Base-by-base conservation (phyloP, 176 grass and related monocot species). In the Olyra latifolia region DNA sequence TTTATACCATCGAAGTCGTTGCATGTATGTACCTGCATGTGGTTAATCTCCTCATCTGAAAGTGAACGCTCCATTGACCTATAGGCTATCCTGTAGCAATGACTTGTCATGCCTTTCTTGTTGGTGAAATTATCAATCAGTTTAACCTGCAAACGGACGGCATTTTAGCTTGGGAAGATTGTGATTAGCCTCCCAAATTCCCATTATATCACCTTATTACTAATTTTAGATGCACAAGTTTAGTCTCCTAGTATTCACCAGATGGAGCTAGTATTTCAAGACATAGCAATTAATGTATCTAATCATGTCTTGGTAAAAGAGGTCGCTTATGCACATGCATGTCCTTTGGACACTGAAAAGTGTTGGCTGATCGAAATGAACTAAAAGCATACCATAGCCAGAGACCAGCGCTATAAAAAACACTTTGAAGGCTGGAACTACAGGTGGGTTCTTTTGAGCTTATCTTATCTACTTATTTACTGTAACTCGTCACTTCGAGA, bases 91-190 rank as follows among this genome's bases (percentile, higher is more conserved):
- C 96, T 90, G 71, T 98, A 95, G 84, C 92, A 98, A 75, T 98
- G 92, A 53, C 96, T 98, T 8, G 96, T 95, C 92, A 95, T 93
- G 45, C 96, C 96, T 86, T 98, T 95, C 86, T 98, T 98, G 75
- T 95, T 95, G 8, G 96, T 98, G 58, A 95, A 95, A 91, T 95
- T 95, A 63, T 98, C 96, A 32, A 98, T 98, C 66, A 98, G 72
- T 46, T 90, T 89, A 70, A 95, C 92, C 96, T 98, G 85, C 62
- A 85, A 64, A 55, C 10, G 24, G 42, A 42, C 19, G 72, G 55
- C 40, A 40, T 3, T 40, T 67, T 46, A 65, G 53, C 39, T 8
- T 69, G 25, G 41, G 38, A 57, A 20, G 1, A 76, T 32, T 75
- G 5, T 20, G 5, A 68, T 6, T 17, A 60, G n/a, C 32, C 13